Conservation (phyloP, 768 basidiomycete genomes). For the Russula earlei region DNA sequence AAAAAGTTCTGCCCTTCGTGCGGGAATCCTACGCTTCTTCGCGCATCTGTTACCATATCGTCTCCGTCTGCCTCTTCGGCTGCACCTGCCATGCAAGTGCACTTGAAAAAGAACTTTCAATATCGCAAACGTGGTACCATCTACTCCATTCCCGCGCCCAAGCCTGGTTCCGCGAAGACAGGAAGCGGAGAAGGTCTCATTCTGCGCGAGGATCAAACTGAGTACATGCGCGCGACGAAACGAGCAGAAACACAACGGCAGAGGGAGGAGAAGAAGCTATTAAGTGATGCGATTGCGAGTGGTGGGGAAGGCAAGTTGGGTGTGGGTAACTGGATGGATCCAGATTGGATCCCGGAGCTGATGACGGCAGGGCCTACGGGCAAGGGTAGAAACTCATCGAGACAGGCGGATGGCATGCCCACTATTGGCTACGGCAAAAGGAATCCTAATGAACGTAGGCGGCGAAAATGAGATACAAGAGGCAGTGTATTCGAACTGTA, state of each 20-base stretch:
- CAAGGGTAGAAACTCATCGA: constrained; percentile 55
- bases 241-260: constrained; percentile 60
- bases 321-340: constrained; percentile 86
- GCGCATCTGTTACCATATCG: constrained; percentile 83
- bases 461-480: constrained; percentile 34
- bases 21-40: constrained; percentile 83
- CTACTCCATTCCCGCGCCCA: constrained; percentile 87
- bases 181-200: constrained; percentile 78
- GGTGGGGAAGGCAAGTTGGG: constrained; percentile 41
- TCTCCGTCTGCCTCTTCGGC: constrained; percentile 51
- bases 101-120: constrained; percentile 94
- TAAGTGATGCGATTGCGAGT: constrained; percentile 45
- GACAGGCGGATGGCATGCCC: constrained; percentile 58
- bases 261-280: constrained; percentile 70
- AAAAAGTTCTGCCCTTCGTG: constrained; percentile 98
- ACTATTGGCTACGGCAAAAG: constrained; percentile 77
- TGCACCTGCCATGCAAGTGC: constrained; percentile 69
- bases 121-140: constrained; percentile 86
- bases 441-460: constrained; percentile 81
- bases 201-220: constrained; percentile 85
- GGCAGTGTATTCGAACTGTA: constrained; percentile 20
- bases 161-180: constrained; percentile 77
- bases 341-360: constrained; percentile 87
- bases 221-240: constrained; percentile 78
- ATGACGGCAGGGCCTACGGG: constrained; percentile 56